These are phyloP conservation scores for Lentinula detonsa DNA, from an alignment of 768 basidiomycete species.

Conservation along the genomic window DNA sequence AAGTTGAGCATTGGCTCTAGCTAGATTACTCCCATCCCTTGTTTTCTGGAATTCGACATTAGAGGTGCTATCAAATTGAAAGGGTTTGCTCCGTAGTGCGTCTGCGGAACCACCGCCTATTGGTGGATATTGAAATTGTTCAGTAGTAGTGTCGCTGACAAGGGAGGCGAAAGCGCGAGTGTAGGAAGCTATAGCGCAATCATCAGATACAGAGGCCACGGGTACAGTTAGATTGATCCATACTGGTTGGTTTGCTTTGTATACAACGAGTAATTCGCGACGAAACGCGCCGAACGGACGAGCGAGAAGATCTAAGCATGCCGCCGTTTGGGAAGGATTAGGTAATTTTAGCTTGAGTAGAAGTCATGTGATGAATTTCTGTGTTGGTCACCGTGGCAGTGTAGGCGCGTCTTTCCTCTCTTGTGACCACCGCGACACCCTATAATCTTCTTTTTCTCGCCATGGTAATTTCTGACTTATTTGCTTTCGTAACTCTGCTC, in stretches of 20 bases:
- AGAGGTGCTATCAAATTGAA: conserved; percentile 4
- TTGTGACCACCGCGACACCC: conserved; percentile 10
- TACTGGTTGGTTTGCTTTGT: neutral
- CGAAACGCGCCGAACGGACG: conserved; percentile 12
- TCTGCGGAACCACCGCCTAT: neutral
- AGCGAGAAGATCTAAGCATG: conserved; percentile 20
- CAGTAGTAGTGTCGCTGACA: neutral
- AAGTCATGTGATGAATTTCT: conserved; percentile 4
- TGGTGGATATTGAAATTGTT: neutral
- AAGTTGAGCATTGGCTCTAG: conserved; percentile 28
- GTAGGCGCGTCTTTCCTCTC: neutral
- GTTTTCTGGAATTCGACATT: conserved; percentile 20
- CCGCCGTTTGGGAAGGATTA: neutral
- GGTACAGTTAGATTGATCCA: neutral
- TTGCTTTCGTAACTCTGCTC: conserved; percentile 3
- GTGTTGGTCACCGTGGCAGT: neutral
- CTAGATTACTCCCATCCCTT: conserved; percentile 13
- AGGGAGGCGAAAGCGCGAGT: neutral
- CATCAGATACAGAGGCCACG: neutral
- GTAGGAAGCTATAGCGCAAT: neutral
- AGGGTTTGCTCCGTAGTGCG: conserved; percentile 8
- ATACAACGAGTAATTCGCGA: neutral
- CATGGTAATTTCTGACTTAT: conserved; percentile 20
- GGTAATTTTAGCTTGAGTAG: neutral
- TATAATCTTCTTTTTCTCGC: conserved; percentile 10